Evolutionary conservation across 176 grass and related monocot species (phyloP).

Genomic region (Oropetium thomaeum): DNA sequence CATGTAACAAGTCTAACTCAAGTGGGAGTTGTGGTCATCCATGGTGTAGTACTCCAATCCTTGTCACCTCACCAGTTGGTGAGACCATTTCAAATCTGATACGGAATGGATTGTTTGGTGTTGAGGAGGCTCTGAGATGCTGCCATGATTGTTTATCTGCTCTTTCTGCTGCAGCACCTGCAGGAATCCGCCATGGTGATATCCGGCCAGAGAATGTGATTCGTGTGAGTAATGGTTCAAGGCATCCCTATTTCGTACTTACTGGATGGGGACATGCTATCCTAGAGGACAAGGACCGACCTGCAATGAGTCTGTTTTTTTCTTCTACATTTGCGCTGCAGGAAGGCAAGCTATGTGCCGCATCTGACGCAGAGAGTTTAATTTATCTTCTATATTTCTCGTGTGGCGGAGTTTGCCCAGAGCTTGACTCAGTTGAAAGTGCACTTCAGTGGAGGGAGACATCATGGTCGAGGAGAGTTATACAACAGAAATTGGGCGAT

Average conservation of each 20-base stretch:
- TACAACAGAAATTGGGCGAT: conserved; percentile 93
- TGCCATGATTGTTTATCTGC: conserved; percentile 95
- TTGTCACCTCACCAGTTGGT: conserved; percentile 82
- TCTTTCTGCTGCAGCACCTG: conserved; percentile 67
- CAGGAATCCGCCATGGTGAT: conserved; percentile 81
- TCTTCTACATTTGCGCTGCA: conserved; percentile 92
- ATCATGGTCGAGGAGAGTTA: conserved; percentile 85
- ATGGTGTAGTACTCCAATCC: conserved; percentile 83
- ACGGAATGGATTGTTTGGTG: conserved; percentile 77
- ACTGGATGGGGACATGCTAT: conserved; percentile 98
- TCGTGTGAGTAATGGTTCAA: conserved; percentile 56
- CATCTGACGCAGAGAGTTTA: conserved; percentile 86
- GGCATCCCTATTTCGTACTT: conserved; percentile 65
- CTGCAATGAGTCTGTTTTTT: conserved; percentile 86
- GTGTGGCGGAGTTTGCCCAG: conserved; percentile 78
- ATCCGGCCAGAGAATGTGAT: conserved; percentile 91
- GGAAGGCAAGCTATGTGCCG: conserved; percentile 89
- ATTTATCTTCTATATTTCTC: conserved; percentile 94
- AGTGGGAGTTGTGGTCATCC: conserved; percentile 75
- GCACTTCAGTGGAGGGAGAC: conserved; percentile 93
- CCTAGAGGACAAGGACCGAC: conserved; percentile 84
- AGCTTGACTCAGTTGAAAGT: conserved; percentile 87
- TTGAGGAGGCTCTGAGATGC: conserved; percentile 91
- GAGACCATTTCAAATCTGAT: conserved; percentile 82
- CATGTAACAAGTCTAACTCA: conserved; percentile 67